phyloP scores from a whole-genome alignment of 305 asterid species.

The Fraxinus albicans region DNA sequence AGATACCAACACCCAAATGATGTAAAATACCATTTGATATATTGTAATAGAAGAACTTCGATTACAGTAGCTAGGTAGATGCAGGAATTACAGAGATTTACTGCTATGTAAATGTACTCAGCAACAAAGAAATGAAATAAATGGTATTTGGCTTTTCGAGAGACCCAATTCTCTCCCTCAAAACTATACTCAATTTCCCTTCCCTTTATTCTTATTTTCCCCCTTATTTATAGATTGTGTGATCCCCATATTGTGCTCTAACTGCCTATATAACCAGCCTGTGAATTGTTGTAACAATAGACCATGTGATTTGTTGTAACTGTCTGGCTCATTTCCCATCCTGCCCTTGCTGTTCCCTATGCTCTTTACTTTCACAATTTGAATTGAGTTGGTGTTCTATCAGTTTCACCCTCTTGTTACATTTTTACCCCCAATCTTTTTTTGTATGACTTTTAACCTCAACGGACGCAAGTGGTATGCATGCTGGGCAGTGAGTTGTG shows the following conservation, averaged over 20 bases:
- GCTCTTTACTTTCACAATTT: not conserved
- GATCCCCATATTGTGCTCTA: not conserved
- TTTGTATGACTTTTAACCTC: not conserved
- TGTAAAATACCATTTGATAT: not conserved
- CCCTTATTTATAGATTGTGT: not conserved
- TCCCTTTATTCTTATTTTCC: not conserved
- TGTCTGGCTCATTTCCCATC: not conserved
- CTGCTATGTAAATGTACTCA: not conserved
- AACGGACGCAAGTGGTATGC: not conserved
- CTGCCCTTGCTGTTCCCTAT: not conserved
- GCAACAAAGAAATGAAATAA: not conserved
- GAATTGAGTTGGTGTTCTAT: not conserved
- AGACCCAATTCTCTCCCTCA: not conserved
- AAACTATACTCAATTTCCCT: not conserved
- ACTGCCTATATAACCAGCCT: not conserved
- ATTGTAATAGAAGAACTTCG: not conserved
- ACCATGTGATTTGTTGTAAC: not conserved
- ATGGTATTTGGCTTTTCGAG: not conserved
- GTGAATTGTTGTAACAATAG: not conserved
- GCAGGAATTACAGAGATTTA: not conserved
- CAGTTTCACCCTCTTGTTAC: not conserved
- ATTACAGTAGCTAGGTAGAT: not conserved
- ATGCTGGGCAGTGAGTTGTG: not conserved
- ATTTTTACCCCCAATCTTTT: not conserved
- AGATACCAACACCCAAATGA: not conserved